phyloP scores from a whole-genome alignment of 2,329 filamentous ascomycete genomes.

The Alternaria incomplexa region DNA sequence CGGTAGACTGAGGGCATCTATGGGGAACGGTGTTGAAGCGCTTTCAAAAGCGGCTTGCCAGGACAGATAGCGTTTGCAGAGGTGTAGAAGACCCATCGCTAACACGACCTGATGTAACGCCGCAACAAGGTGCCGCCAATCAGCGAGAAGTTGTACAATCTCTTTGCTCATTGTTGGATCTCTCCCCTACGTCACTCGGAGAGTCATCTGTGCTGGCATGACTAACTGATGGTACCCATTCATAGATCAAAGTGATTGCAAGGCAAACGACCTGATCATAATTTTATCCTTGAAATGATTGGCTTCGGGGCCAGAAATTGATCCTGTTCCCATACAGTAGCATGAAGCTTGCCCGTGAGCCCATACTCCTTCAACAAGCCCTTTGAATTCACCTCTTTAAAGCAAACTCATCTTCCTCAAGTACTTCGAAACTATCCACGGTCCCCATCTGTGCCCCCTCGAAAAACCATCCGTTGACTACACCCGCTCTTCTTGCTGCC shows the following conservation, averaged over 20 bases:
- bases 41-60: neutral
- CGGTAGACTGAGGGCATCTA: neutral
- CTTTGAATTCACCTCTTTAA: neutral
- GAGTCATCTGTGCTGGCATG: neutral
- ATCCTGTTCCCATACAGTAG: neutral
- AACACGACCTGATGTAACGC: no score
- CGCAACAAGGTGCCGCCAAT: neutral
- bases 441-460: neutral
- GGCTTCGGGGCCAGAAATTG: neutral
- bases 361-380: neutral
- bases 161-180: neutral
- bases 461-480: rapidly evolving
- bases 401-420: neutral
- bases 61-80: neutral
- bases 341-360: neutral
- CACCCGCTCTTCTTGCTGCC: rapidly evolving
- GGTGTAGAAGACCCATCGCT: neutral
- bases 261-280: neutral
- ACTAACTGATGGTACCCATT: neutral
- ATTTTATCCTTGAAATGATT: neutral
- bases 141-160: neutral
- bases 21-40: neutral
- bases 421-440: rapidly evolving
- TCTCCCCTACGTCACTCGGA: neutral
- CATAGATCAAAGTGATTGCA: rapidly evolving